These are phyloP conservation scores for Diplocarpon rosae DNA, from an alignment of 2,329 filamentous ascomycete species.

Conservation along the genomic window DNA sequence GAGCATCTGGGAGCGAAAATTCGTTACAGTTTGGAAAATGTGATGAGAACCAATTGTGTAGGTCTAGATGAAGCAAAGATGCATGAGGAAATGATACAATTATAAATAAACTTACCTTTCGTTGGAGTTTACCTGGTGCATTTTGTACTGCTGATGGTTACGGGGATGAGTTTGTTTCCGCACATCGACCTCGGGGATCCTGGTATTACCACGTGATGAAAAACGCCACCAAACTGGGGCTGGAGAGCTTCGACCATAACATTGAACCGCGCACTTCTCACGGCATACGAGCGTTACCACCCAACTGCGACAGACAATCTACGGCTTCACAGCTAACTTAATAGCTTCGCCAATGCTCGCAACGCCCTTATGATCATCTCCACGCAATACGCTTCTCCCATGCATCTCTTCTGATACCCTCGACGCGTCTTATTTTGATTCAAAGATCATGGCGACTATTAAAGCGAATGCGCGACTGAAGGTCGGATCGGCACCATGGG, in stretches of 20 bases:
- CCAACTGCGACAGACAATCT: constrained; percentile 12
- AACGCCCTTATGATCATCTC: constrained; percentile 19
- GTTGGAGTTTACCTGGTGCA: not conserved
- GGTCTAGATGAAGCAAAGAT: no score
- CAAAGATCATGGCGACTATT: constrained; percentile 24
- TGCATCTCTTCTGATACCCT: constrained; percentile 5
- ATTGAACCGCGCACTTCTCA: constrained; percentile 6
- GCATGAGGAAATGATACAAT: not conserved
- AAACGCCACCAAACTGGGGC: constrained; percentile 1
- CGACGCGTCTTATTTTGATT: constrained; percentile 27
- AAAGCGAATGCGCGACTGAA: constrained; percentile 42
- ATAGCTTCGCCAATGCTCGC: constrained; percentile 11
- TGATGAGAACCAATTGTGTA: not conserved
- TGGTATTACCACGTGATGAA: constrained; percentile 5
- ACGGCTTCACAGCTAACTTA: constrained; percentile 6
- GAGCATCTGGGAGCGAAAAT: constrained; percentile 7
- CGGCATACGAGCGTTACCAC: constrained; percentile 13
- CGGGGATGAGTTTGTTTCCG: constrained; percentile 10
- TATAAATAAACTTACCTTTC: not conserved
- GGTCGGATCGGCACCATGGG: constrained; percentile 77
- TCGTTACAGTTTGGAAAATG: constrained; percentile 11
- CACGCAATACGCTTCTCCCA: constrained; percentile 1
- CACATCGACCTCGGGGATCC: no score
- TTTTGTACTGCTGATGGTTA: not conserved
- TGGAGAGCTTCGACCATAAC: constrained; percentile 17